These are phyloP conservation scores for Diaporthe caulivora DNA, from an alignment of 2,329 filamentous ascomycete species.

Conservation along the genomic window DNA sequence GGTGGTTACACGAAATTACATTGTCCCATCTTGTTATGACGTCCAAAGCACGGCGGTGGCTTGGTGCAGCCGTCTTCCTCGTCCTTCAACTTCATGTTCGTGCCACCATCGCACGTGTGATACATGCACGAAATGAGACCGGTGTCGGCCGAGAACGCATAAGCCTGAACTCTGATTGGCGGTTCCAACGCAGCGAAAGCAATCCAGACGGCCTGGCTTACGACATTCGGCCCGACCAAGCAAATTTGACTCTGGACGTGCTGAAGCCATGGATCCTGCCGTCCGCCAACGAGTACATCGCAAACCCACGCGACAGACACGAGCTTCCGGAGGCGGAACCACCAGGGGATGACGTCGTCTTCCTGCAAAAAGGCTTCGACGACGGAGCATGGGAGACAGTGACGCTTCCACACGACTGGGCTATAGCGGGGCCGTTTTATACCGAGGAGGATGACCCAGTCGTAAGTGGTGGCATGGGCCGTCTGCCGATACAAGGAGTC, in stretches of 20 bases:
- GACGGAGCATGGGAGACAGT: conserved; percentile 57
- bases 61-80: background rate
- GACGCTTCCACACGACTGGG: conserved; percentile 63
- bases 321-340: conserved; percentile 7
- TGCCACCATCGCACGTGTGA: background rate
- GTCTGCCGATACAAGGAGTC: conserved; percentile 64
- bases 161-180: conserved; percentile 30
- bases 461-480: conserved; percentile 54
- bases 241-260: conserved; percentile 16
- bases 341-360: conserved; percentile 32
- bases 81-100: background rate
- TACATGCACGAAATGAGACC: conserved; percentile 3
- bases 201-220: conserved; percentile 35
- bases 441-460: conserved; percentile 47
- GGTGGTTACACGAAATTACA: background rate
- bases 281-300: conserved; percentile 30
- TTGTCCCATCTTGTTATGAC: background rate
- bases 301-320: background rate
- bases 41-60: background rate
- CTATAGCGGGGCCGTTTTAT: conserved; percentile 60
- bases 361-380: conserved; percentile 43
- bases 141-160: conserved; percentile 24
- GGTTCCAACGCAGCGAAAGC: conserved; percentile 23
- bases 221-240: conserved; percentile 35
- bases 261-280: conserved; percentile 38